Percentiles rank a stretch among this genome's conserved stretches.
These are phyloP conservation scores for Ustilago trichophora DNA, from an alignment of 1,284 basidiomycete species.

Conservation along the genomic window DNA sequence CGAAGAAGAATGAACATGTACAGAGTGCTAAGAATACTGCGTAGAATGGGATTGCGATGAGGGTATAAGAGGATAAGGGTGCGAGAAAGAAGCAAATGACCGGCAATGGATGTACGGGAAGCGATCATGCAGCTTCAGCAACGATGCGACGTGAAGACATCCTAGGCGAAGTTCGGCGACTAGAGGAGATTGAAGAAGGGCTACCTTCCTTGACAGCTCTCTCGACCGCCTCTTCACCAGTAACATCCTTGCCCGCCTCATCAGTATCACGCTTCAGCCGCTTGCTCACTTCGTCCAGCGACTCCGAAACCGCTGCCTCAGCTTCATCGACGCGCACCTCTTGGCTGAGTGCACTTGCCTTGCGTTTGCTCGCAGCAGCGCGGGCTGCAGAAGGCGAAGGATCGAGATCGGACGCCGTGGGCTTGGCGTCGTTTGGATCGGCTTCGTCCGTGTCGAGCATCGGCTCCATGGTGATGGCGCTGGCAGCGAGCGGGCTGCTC, in stretches of 20 bases:
- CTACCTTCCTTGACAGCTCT: constrained; percentile 21
- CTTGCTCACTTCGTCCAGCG: constrained; percentile 30
- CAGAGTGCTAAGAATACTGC: background rate
- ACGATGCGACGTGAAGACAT: constrained; percentile 30
- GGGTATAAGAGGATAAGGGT: constrained; percentile 5
- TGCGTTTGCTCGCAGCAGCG: constrained; percentile 26
- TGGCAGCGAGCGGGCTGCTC: constrained; percentile 45
- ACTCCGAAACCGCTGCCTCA: background rate
- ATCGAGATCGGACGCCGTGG: background rate
- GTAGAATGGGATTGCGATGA: background rate
- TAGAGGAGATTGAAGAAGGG: constrained; percentile 35
- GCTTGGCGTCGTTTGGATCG: constrained; percentile 3
- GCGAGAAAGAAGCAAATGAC: background rate
- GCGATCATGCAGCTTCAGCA: constrained; percentile 14
- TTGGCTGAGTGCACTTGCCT: constrained; percentile 44
- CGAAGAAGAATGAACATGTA: too few relatives aligned
- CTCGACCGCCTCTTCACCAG: constrained; percentile 4
- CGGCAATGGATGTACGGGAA: background rate
- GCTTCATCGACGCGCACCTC: constrained; percentile 24
- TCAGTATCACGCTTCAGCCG: constrained; percentile 17
- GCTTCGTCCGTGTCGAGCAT: constrained; percentile 38
- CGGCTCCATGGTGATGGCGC: constrained; percentile 47
- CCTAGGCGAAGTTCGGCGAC: constrained; percentile 41
- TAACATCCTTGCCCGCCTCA: background rate
- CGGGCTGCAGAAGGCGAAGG: constrained; percentile 7